phyloP scores from a whole-genome alignment of 352 stramenopile genomes.

The Globisporangium uncinulatum region DNA sequence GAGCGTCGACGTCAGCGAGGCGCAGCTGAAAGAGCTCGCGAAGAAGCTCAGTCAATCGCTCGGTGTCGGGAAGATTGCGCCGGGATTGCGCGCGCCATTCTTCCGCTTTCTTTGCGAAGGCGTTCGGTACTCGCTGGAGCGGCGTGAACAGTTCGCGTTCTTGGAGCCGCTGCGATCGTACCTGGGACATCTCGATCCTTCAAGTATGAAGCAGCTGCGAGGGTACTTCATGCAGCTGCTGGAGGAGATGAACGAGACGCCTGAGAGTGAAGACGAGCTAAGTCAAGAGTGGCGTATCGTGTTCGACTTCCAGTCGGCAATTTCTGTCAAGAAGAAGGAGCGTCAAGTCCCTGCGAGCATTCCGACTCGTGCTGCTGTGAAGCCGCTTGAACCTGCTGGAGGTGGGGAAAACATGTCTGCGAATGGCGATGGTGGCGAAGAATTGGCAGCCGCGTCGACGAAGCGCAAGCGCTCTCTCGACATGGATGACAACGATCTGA shows the following conservation, averaged over 20 bases:
- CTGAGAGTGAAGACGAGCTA: conserved; percentile 32
- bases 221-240: conserved; percentile 67
- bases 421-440: not conserved
- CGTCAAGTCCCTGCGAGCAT: conserved; percentile 2
- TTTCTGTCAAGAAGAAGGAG: conserved; percentile 17
- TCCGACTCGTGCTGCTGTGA: not conserved
- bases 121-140: conserved; percentile 63
- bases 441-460: not conserved
- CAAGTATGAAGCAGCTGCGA: conserved; percentile 54
- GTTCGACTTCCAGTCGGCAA: conserved; percentile 60
- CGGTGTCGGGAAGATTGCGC: conserved; percentile 65
- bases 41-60: conserved; percentile 81
- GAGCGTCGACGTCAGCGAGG: conserved; percentile 38
- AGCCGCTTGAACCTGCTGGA: not conserved
- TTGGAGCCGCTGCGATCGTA: conserved; percentile 65
- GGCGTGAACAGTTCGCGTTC: conserved; percentile 55
- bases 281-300: conserved; percentile 45
- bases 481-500: not conserved
- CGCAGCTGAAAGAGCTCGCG: conserved; percentile 60
- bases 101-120: conserved; percentile 81
- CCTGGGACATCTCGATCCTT: conserved; percentile 61
- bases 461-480: conserved; percentile 13
- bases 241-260: conserved; percentile 34
- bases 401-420: not conserved
- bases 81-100: conserved; percentile 64